These are phyloP conservation scores for Thelonectria rubi DNA, from an alignment of 2,329 filamentous ascomycete species.

Conservation along the genomic window DNA sequence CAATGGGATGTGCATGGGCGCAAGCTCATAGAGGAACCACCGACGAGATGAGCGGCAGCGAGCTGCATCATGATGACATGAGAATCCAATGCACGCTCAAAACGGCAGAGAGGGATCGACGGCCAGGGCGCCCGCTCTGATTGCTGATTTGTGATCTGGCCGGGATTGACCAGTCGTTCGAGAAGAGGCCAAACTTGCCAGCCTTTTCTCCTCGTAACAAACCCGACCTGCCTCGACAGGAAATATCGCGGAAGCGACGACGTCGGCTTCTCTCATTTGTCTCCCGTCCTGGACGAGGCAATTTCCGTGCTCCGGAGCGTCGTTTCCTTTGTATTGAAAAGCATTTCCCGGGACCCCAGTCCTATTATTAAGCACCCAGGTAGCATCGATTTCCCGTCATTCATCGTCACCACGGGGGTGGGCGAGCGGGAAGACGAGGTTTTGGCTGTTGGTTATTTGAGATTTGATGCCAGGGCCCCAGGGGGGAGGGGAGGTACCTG, in stretches of 20 bases:
- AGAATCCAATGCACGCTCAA: conserved; percentile 12
- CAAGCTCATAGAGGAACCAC: conserved; percentile 29
- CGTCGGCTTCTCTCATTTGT: not conserved
- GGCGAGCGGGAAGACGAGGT: conserved; percentile 27
- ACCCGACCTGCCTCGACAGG: conserved; percentile 18
- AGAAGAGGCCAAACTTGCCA: conserved; percentile 32
- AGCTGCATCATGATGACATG: conserved; percentile 5
- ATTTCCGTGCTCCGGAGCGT: conserved; percentile 28
- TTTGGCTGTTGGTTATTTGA: conserved; percentile 30
- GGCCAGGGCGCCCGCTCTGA: conserved; percentile 37
- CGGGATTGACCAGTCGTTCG: conserved; percentile 38
- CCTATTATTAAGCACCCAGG: conserved; percentile 26
- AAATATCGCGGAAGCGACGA: conserved; percentile 3
- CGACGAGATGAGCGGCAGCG: conserved; percentile 11
- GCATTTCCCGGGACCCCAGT: conserved; percentile 28
- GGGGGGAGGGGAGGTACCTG: conserved; percentile 28
- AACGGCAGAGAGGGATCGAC: conserved; percentile 39
- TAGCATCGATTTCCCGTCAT: conserved; percentile 25
- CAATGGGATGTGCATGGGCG: conserved; percentile 21
- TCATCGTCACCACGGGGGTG: conserved; percentile 17
- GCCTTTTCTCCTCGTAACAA: conserved; percentile 26
- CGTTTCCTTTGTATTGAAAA: conserved; percentile 36
- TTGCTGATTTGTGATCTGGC: conserved; percentile 22
- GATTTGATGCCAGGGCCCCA: conserved; percentile 19
- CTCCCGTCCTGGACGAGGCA: conserved; percentile 7